A percentile compares a stretch with the other conserved stretches of the same genome.
phyloP scores from a whole-genome alignment of 129 eudicot genomes.

The Gnaphalium uliginosum region DNA sequence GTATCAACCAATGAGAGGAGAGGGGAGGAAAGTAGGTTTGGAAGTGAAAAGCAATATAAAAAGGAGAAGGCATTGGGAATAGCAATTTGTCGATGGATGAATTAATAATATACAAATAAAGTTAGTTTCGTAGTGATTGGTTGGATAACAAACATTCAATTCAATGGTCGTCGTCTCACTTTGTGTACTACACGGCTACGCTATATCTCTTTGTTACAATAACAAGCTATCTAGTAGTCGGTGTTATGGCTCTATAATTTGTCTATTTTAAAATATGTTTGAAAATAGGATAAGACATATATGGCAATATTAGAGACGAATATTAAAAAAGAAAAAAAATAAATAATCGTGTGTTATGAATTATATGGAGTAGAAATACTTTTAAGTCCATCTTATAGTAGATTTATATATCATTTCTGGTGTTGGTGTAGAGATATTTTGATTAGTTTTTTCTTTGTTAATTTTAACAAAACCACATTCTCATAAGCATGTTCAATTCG shows the following conservation, averaged over 20 bases:
- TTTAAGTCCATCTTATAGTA: too few species aligned
- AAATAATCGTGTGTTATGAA: too few species aligned
- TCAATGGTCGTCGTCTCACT: constrained; percentile 27
- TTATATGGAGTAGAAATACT: too few species aligned
- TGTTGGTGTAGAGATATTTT: too few species aligned
- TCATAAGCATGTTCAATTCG: too few species aligned
- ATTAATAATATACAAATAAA: constrained; percentile 13
- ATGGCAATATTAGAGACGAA: too few species aligned
- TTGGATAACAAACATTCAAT: constrained; percentile 38
- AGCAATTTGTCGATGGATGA: constrained; percentile 33
- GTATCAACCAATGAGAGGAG: neutral
- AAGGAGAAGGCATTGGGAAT: constrained; percentile 27
- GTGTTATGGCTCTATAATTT: neutral
- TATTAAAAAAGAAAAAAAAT: too few species aligned
- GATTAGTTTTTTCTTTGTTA: too few species aligned
- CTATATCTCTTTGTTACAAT: neutral
- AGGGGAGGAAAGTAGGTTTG: neutral
- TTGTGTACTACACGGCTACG: constrained; percentile 28
- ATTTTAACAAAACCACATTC: too few species aligned
- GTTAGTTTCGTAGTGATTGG: constrained; percentile 21
- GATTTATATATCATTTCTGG: too few species aligned
- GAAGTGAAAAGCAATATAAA: constrained; percentile 22
- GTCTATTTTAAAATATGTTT: too few species aligned
- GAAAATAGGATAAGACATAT: too few species aligned
- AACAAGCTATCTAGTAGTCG: neutral